A percentile compares a stretch with the other conserved stretches of the same genome.
Evolutionary conservation across 2,329 filamentous ascomycete genomes (phyloP).

Genomic region (Sclerotinia subarctica): DNA sequence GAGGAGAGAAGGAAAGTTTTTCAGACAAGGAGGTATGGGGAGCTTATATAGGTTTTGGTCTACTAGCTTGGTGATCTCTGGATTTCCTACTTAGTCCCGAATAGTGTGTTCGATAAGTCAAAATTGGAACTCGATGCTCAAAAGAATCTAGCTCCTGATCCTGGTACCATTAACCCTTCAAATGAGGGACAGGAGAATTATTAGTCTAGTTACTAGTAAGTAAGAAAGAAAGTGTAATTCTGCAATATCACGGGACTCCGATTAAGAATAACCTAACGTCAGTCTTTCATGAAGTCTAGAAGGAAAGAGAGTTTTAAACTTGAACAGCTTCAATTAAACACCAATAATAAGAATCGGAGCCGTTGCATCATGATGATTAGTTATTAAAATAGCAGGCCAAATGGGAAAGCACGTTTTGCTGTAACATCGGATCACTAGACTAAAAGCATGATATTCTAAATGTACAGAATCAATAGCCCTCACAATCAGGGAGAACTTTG

Average conservation of each 20-base stretch:
- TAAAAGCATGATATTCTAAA: neutral
- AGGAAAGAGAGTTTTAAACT: no score
- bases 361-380: neutral
- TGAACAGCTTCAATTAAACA: neutral
- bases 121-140: no score
- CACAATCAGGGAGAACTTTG: neutral
- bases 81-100: neutral
- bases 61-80: neutral
- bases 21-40: no score
- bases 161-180: neutral
- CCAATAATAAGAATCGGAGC: neutral
- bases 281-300: neutral
- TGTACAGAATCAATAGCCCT: neutral
- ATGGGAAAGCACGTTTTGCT: neutral
- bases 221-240: neutral
- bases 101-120: neutral
- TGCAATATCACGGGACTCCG: neutral
- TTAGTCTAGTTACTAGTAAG: neutral
- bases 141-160: neutral
- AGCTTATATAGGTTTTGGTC: neutral
- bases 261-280: neutral
- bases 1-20: neutral
- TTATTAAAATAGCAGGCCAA: neutral
- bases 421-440: neutral
- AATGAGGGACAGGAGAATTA: neutral